These are phyloP conservation scores for Silene coronaria DNA, from an alignment of 179 eudicot genomes.

Conservation along the genomic window DNA sequence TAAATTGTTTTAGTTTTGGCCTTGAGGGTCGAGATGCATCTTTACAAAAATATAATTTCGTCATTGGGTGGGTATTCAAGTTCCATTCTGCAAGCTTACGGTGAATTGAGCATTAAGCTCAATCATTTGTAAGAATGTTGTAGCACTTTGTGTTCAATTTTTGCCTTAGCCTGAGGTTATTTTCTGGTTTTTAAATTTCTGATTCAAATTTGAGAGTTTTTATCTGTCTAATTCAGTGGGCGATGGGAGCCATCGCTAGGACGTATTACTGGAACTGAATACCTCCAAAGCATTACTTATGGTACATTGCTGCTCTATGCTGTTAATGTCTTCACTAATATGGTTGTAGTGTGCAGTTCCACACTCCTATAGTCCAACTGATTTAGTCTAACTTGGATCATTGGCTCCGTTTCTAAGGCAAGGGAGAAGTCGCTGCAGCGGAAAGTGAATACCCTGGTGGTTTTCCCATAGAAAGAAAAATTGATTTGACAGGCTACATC, in stretches of 20 bases:
- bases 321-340: constrained; percentile 9
- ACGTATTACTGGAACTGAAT: constrained; percentile 63
- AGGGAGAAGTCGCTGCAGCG: constrained; percentile 54
- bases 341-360: background rate
- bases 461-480: constrained; percentile 70
- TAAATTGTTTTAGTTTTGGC: background rate
- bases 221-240: constrained; percentile 27
- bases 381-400: constrained; percentile 1
- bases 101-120: background rate
- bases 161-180: background rate
- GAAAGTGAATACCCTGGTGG: constrained; percentile 64
- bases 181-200: constrained; percentile 2
- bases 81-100: no score
- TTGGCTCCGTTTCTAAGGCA: constrained; percentile 22
- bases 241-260: constrained; percentile 84
- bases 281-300: constrained; percentile 52
- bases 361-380: constrained; percentile 1
- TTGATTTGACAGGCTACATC: constrained; percentile 75
- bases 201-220: background rate
- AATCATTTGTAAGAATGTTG: background rate
- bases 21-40: background rate
- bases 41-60: no score
- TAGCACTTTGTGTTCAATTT: background rate
- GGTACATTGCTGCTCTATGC: constrained; percentile 34
- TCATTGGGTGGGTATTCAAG: no score